Evolutionary conservation across 805 yeast genomes (phyloP).

Genomic region (Kurtzmaniella fragi): DNA sequence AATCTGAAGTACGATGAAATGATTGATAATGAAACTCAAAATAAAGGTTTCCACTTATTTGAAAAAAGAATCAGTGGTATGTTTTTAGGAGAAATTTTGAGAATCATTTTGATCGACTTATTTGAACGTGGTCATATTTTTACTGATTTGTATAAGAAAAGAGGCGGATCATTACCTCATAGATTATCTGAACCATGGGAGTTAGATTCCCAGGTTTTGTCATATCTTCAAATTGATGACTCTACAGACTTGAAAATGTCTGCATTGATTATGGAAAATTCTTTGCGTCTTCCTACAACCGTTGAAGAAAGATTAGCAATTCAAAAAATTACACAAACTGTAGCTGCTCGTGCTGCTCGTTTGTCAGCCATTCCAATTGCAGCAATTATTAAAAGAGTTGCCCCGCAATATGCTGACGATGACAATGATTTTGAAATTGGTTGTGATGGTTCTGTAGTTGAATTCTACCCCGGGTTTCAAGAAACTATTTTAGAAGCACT

Average conservation of each 20-base stretch:
- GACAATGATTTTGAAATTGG: constrained; percentile 81
- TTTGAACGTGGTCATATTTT: constrained; percentile 56
- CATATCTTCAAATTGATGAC: constrained; percentile 81
- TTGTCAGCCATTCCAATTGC: constrained; percentile 87
- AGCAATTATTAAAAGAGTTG: constrained; percentile 71
- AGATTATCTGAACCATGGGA: constrained; percentile 73
- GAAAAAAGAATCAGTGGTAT: constrained; percentile 90
- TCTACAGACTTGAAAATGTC: constrained; percentile 68
- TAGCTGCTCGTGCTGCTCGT: constrained; percentile 85
- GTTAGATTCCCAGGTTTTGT: constrained; percentile 76
- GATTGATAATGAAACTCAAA: constrained; percentile 71
- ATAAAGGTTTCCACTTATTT: constrained; percentile 84
- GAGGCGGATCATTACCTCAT: constrained; percentile 48
- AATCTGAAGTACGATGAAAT: constrained; percentile 68
- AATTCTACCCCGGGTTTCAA: constrained; percentile 88
- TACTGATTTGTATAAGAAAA: constrained; percentile 40
- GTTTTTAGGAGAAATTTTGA: constrained; percentile 86
- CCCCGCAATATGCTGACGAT: constrained; percentile 45
- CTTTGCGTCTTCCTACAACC: constrained; percentile 65
- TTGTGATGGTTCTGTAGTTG: constrained; percentile 92
- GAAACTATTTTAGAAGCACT: constrained; percentile 77
- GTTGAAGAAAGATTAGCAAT: constrained; percentile 68
- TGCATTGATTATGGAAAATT: constrained; percentile 60
- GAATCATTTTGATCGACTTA: constrained; percentile 69
- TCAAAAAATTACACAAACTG: constrained; percentile 69